Conservation (phyloP, 2,329 filamentous ascomycete genomes). For the Cercospora sojina region DNA sequence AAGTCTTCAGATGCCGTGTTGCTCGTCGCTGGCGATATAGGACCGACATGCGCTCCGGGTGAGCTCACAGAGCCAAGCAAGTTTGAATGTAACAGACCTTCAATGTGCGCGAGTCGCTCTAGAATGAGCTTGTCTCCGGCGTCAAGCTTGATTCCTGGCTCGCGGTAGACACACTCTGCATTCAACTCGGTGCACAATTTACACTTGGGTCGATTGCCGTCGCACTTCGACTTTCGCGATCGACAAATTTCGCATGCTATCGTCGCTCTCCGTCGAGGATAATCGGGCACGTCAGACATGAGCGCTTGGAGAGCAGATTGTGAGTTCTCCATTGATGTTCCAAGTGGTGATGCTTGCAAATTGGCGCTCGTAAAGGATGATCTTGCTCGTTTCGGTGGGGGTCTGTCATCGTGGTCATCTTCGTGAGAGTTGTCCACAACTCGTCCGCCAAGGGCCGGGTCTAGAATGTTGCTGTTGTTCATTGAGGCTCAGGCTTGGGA, state of each 20-base stretch:
- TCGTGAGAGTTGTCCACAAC: neutral
- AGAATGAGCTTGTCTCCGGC: constrained; percentile 83
- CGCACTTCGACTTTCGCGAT: constrained; percentile 37
- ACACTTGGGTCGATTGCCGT: constrained; percentile 67
- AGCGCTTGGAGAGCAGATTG: constrained; percentile 1
- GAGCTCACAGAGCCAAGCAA: constrained; percentile 44
- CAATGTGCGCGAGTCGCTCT: constrained; percentile 74
- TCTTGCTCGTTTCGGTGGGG: constrained; percentile 13
- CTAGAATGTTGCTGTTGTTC: constrained; percentile 1
- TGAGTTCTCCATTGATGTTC: constrained; percentile 6
- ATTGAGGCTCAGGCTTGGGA: neutral
- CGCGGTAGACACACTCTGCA: constrained; percentile 79
- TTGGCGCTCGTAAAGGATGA: constrained; percentile 6
- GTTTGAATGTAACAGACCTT: constrained; percentile 72
- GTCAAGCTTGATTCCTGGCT: constrained; percentile 83
- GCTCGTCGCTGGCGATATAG: constrained; percentile 49
- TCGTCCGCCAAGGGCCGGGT: constrained; percentile 6
- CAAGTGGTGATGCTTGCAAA: neutral
- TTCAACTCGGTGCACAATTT: constrained; percentile 79
- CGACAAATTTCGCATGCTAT: constrained; percentile 40
- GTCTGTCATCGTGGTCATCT: constrained; percentile 9
- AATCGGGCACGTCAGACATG: constrained; percentile 33
- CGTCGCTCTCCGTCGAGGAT: constrained; percentile 36
- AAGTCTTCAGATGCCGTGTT: constrained; percentile 45
- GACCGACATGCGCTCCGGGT: constrained; percentile 16